Percentiles rank a stretch among this genome's conserved stretches.
Evolutionary conservation across 2,329 filamentous ascomycete genomes (phyloP).

Genomic region (Monosporascus sp.): DNA sequence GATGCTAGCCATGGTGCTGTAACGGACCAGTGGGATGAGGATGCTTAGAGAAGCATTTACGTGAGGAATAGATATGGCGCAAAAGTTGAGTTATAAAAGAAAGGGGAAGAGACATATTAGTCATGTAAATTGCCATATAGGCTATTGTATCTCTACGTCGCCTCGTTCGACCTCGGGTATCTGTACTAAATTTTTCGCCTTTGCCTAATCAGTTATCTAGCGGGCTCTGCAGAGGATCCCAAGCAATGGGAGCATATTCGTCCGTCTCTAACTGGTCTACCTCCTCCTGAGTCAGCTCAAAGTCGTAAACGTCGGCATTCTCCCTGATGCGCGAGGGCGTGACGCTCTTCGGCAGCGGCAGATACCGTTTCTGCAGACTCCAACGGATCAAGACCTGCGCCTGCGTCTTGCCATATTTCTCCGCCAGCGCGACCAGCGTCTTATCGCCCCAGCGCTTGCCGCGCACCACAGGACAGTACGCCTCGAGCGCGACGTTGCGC

Average conservation of each 20-base stretch:
- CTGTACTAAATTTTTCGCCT: not conserved
- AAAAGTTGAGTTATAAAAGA: not conserved
- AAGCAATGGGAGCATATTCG: constrained; percentile 49
- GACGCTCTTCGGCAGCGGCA: constrained; percentile 70
- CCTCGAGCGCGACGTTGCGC: constrained; percentile 57
- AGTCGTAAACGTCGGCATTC: constrained; percentile 54
- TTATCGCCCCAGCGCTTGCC: constrained; percentile 68
- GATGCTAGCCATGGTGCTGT: constrained; percentile 90
- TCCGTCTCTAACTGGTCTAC: constrained; percentile 42
- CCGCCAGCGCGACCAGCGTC: constrained; percentile 56
- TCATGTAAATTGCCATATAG: not conserved
- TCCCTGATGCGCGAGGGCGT: constrained; percentile 60
- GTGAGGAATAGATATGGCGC: not conserved
- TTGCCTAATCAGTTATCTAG: constrained; percentile 31
- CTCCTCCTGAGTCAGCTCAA: constrained; percentile 49
- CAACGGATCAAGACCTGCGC: constrained; percentile 78
- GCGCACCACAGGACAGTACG: constrained; percentile 55
- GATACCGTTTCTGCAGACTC: constrained; percentile 72
- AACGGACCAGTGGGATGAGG: constrained; percentile 60
- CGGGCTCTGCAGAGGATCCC: constrained; percentile 49
- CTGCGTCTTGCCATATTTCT: constrained; percentile 67
- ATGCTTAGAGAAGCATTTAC: constrained; percentile 1
- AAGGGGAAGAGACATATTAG: not conserved
- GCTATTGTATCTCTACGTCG: too few relatives aligned
- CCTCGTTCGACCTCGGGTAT: too few relatives aligned